Evolutionary conservation across 495 filamentous ascomycete species (phyloP), one percentile per base, ranked within the genome.

Genomic region (Penicillium arizonense): DNA sequence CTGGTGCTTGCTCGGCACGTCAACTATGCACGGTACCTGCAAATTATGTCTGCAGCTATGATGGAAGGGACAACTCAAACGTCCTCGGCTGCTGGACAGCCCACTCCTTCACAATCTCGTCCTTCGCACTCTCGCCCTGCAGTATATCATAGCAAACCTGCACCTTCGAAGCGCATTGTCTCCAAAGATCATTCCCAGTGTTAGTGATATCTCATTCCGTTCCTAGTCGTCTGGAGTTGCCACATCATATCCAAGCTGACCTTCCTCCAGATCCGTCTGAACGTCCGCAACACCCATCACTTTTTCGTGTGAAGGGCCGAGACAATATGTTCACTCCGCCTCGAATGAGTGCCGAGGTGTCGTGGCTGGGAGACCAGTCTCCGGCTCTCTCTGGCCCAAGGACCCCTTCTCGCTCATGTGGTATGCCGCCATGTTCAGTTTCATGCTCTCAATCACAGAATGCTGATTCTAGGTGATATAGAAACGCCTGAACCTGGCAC

Each of bases 241-340:
- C n/a, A 13, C 14, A 26, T 9, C 28, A 20, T 4, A 12, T 7
- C 5, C 30, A 23, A 32, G 10, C 44, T 48, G 18, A 56, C 39
- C 13, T 30, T 35, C 24, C 24, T 24, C 26, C 52, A 68, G 65
- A 55, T 35, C 59, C 42, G 32, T 47, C 63, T 5, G 62, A 65
- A 11, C 64, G 64, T 53, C 65, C 62, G 32, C 58, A 67, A 36
- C 72, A 72, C 41, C 62, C 60, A 23, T 70, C 70, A 8, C 58
- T 75, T 40, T 58, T 57, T 24, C 72, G 72, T 32, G 63, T 73
- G 24, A 75, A 73, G 55, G 70, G 69, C 30, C 57, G 60, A 47
- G 46, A 40, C 54, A 55, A 65, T 35, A 75, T 75, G 72, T 64
- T 71, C 47, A 69, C 70, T n/a, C 67, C 68, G 26, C 70, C 65